A percentile compares a stretch with the other conserved stretches of the same genome.
Conservation (phyloP, 1,139 yeast genomes). For the Geotrichum histeridarum region DNA sequence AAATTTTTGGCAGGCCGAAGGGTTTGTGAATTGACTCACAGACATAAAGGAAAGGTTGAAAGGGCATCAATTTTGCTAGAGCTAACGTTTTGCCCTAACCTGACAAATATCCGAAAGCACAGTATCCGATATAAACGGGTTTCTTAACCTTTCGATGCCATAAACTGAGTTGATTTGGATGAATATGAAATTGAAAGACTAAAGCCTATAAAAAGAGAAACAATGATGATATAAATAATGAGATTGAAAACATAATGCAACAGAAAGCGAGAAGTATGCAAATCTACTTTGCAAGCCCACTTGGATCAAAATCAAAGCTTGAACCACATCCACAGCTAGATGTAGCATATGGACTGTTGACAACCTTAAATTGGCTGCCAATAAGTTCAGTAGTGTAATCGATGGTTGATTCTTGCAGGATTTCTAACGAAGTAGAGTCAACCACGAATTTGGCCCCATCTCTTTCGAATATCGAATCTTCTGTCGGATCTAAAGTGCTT, state of each 20-base stretch:
- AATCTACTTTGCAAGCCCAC: slow-evolving; percentile 25
- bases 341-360: slow-evolving; percentile 83
- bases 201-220: background rate
- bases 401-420: slow-evolving; percentile 77
- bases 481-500: slow-evolving; percentile 40
- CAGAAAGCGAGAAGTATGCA: background rate
- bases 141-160: background rate
- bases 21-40: slow-evolving; percentile 6
- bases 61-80: too few species aligned
- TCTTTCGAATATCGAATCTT: slow-evolving; percentile 56
- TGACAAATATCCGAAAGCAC: background rate
- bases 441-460: slow-evolving; percentile 66
- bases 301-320: slow-evolving; percentile 82
- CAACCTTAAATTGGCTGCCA: slow-evolving; percentile 88
- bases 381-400: slow-evolving; percentile 91
- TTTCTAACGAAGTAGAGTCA: slow-evolving; percentile 75
- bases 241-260: background rate
- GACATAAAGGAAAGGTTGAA: background rate
- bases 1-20: background rate
- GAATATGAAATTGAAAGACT: background rate
- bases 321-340: slow-evolving; percentile 97
- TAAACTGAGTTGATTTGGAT: background rate
- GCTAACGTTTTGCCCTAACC: slow-evolving; percentile 16
- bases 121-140: too few species aligned
- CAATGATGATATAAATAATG: background rate